Conservation (phyloP, 768 basidiomycete species). For the Lepiota venenata region DNA sequence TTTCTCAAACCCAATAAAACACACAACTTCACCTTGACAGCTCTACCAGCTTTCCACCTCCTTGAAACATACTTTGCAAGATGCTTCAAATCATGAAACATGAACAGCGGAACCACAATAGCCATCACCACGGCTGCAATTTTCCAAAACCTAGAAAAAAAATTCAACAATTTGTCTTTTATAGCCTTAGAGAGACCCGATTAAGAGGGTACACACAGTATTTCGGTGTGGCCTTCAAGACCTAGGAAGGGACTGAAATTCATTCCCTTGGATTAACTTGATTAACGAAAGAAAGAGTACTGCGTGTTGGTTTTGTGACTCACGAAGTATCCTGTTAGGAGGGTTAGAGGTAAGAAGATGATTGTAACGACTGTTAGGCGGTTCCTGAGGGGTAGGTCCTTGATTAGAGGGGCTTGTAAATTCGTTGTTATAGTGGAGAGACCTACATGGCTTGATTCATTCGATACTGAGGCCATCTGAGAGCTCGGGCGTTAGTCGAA, state of each 20-base stretch:
- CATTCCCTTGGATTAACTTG: slow-evolving; percentile 53
- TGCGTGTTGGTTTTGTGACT: slow-evolving; percentile 19
- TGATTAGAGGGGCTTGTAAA: background rate
- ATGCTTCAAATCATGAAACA: slow-evolving; percentile 49
- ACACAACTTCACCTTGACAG: slow-evolving; percentile 30
- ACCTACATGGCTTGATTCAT: slow-evolving; percentile 65
- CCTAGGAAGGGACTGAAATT: slow-evolving; percentile 59
- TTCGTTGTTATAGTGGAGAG: background rate
- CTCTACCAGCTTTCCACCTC: slow-evolving; percentile 27
- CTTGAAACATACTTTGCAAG: slow-evolving; percentile 47
- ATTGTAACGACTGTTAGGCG: slow-evolving; percentile 66
- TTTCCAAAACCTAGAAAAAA: slow-evolving; percentile 57
- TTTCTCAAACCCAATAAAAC: no score
- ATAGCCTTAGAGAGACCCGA: no score
- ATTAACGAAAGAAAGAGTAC: background rate
- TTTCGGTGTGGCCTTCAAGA: slow-evolving; percentile 37
- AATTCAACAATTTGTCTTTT: no score
- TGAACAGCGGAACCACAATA: slow-evolving; percentile 54
- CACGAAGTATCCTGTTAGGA: slow-evolving; percentile 75
- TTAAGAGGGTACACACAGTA: slow-evolving; percentile 37
- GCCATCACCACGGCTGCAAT: slow-evolving; percentile 61
- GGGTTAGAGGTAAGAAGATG: slow-evolving; percentile 66
- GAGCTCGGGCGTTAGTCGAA: background rate
- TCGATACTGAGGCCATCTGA: slow-evolving; percentile 59
- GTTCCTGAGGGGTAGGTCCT: slow-evolving; percentile 35